Percentiles rank a stretch among this genome's conserved stretches.
Conservation (phyloP, 192 early-diverging fungal genomes). For the Podochytrium sp. region DNA sequence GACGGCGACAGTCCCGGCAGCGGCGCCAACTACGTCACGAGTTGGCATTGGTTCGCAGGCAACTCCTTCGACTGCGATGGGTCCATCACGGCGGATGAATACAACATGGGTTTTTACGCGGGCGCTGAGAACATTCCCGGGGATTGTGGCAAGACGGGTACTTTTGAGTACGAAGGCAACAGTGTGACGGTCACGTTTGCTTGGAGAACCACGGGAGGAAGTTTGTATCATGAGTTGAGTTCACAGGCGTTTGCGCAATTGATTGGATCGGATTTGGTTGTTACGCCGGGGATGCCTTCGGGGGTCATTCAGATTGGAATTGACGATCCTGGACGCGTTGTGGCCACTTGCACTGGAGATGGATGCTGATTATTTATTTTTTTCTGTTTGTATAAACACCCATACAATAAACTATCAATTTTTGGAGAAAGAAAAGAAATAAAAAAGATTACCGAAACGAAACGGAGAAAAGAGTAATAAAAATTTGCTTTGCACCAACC, state of each 20-base stretch:
- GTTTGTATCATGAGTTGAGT: constrained; percentile 20
- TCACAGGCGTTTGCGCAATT: constrained; percentile 19
- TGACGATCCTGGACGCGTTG: neutral
- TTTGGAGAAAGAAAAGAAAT: neutral
- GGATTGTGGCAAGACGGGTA: constrained; percentile 10
- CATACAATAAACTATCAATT: neutral
- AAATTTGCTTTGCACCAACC: neutral
- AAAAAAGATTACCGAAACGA: neutral
- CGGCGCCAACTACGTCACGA: neutral
- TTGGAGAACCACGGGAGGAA: constrained; percentile 21
- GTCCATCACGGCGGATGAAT: constrained; percentile 6
- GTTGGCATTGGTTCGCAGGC: constrained; percentile 25
- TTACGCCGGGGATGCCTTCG: neutral
- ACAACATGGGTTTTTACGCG: constrained; percentile 27
- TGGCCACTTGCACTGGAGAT: neutral
- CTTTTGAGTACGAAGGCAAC: constrained; percentile 23
- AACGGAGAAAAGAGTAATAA: neutral
- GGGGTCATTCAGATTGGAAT: neutral
- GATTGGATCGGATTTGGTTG: constrained; percentile 18
- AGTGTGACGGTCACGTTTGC: constrained; percentile 24
- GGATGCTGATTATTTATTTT: too few species aligned
- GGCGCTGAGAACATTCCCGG: constrained; percentile 22
- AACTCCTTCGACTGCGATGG: constrained; percentile 13
- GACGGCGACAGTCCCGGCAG: neutral
- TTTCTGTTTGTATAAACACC: neutral